Evolutionary conservation across 164 flowering plant genomes (phyloP).

Genomic region (Sextonia rubra): DNA sequence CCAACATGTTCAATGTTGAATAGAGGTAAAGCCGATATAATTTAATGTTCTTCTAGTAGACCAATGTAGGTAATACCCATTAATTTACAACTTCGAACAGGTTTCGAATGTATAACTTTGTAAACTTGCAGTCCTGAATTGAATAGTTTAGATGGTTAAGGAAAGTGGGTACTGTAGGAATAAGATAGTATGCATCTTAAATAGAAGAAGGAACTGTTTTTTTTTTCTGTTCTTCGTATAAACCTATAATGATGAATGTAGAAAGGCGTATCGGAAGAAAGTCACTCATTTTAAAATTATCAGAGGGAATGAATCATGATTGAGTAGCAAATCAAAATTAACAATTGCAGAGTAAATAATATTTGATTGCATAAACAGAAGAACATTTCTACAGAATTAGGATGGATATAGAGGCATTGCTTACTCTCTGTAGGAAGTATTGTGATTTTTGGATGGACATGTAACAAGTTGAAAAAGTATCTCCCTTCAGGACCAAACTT

Average conservation of each 20-base stretch:
- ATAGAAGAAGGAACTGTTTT: neutral
- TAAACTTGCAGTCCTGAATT: neutral
- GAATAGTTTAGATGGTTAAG: too few relatives aligned
- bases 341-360: neutral
- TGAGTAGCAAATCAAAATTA: neutral
- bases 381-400: too few relatives aligned
- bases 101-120: too few relatives aligned
- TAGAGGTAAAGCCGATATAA: neutral
- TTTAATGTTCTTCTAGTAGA: too few relatives aligned
- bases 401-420: neutral
- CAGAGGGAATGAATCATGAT: neutral
- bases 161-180: neutral
- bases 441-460: conserved; percentile 48
- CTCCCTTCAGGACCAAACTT: conserved; percentile 58
- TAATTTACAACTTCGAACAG: neutral
- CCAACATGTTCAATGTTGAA: neutral
- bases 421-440: conserved; percentile 65
- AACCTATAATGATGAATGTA: neutral
- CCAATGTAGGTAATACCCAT: neutral
- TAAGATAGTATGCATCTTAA: neutral
- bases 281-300: neutral
- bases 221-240: neutral
- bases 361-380: neutral
- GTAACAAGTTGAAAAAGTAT: conserved; percentile 54
- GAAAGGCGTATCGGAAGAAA: neutral